Evolutionary conservation across 805 yeast genomes (phyloP), one percentile per base, ranked within the genome.

Genomic region (Suhomyces sp.): DNA sequence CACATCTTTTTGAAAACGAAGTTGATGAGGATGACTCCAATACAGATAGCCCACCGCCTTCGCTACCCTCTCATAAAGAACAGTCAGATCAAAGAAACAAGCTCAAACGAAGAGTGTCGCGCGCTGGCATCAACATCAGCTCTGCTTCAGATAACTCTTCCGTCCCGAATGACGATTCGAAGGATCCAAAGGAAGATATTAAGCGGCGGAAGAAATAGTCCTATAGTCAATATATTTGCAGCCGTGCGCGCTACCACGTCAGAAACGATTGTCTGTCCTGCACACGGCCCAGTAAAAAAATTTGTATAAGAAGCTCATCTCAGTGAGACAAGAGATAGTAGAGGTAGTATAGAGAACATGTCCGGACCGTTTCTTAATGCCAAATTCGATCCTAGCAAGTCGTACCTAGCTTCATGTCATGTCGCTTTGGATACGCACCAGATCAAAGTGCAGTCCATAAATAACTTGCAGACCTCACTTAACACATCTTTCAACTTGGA

Each of bases 361-460:
- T 53, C 53, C 6, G 65, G 66, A 33, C 73, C 76, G 6, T 50
- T 73, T 40, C 55, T 73, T 31, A 60, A 71, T 15, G 76, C 85
- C 21, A 70, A 68, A 39, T 89, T 84, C 64, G 93, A 89, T 66
- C 77, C 83, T 10, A 67, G 80, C 1, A 84, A 86, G n/a, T 73
- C 79, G 43, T 78, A 76, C 61, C 77, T 84, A 58, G 90, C 92
- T 22, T 80, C 83, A 44, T 89, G 82, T 0, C 71, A 82, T 19
- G 80, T 82, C 33, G 86, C 89, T 1, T 77, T 89, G 53, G 93
- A 88, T 65, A 75, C 84, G 4, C 93, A 87, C 61, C 82, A 83
- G 57, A 70, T 89, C 37, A 76, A 84, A 51, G 87, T 87, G 2
- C 85, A 84, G 61, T 77, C 86, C 17, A 61, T 76, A 3, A 66